Base-by-base conservation (phyloP, 164 flowering plant genomes). In the Vitis cinerea region DNA sequence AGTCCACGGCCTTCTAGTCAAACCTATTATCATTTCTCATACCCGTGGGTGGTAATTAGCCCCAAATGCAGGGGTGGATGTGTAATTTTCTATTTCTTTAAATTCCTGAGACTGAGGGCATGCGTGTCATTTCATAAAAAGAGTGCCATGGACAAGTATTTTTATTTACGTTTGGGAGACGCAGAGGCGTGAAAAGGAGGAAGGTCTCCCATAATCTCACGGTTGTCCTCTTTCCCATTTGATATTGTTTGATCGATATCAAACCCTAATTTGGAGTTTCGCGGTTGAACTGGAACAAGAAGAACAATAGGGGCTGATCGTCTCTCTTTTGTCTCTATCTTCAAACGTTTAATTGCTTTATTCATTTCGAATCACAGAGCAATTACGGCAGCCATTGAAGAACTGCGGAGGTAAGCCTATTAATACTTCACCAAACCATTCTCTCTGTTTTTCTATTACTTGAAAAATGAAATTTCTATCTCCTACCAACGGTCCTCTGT, bases 331-430 rank as follows among this genome's bases (percentile, higher is more conserved):
- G 0, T 52, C 14, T 37, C 44, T 0, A 37, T 37, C 7, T 37
- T 6, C 44, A 37, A 37, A 37, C 44, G 4, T 37, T 37, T 37
- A 55, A 66, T 66, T 16, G 61, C 50, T 1, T 37, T 37, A 37
- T 2, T 37, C 44, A 37, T 37, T 37, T 37, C 5, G 44, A 37
- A 37, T 37, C 44, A 37, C 44, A 37, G 10, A 9, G 29, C 60
- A 19, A 16, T 53, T 63, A 37, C 44, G 7, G 19, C 67, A 16
- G 61, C 54, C 54, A 70, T 62, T 54, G 67, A 62, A 62, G 66
- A 62, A 62, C 19, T 19, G 53, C 57, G 17, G 61, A 62, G 66
- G 72, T 27, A 16, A 50, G 15, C 15, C 27, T 53, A 14, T 12
- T 37, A 37, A 37, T 37, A 37, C 44, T 37, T 37, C 44, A 37